Conservation (phyloP, 2,329 filamentous ascomycete genomes). For the Penicillium frequentans region DNA sequence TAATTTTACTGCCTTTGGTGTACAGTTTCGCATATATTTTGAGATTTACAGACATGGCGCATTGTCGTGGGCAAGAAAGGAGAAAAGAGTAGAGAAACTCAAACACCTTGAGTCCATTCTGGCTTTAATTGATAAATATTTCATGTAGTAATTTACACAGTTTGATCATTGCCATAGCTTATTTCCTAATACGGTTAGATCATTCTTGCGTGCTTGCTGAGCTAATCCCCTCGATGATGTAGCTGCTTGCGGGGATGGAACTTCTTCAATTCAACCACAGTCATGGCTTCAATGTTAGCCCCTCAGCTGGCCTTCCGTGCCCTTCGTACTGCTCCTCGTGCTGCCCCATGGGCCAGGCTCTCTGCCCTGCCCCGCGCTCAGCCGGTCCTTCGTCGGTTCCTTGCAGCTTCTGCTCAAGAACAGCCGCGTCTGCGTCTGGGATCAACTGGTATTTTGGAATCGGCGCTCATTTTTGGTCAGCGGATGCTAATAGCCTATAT, state of each 20-base stretch:
- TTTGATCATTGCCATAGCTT: not conserved
- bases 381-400: slow-evolving; percentile 31
- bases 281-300: slow-evolving; percentile 30
- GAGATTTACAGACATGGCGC: no score
- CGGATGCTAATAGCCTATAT: not conserved
- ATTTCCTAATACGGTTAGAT: slow-evolving; percentile 11
- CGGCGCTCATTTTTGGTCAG: not conserved
- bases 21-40: no score
- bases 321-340: slow-evolving; percentile 20
- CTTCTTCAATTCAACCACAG: not conserved
- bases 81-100: no score
- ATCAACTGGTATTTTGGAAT: slow-evolving; percentile 29
- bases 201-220: slow-evolving; percentile 10
- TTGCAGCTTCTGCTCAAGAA: slow-evolving; percentile 28
- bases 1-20: no score
- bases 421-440: slow-evolving; percentile 37
- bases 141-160: no score
- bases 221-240: slow-evolving; percentile 12
- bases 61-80: no score
- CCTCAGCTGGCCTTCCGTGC: slow-evolving; percentile 28
- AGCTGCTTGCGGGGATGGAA: not conserved
- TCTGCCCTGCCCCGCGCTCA: slow-evolving; percentile 24
- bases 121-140: no score
- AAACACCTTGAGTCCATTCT: no score
- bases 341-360: slow-evolving; percentile 18